phyloP scores from a whole-genome alignment of 768 basidiomycete species.

The Auricularia auricula-judae region DNA sequence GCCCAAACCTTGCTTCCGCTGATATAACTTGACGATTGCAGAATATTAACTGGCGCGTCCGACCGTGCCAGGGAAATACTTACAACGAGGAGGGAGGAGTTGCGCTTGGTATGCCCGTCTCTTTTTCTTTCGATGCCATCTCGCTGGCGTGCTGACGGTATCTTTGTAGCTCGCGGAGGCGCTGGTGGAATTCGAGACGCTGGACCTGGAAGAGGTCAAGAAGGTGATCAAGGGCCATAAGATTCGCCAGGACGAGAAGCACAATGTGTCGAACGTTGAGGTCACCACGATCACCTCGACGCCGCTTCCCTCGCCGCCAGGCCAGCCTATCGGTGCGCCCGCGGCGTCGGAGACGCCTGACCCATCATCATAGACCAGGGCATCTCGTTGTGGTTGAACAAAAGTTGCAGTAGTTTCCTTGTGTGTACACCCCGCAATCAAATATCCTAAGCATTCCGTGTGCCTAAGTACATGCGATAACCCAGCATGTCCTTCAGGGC shows the following conservation, averaged over 20 bases:
- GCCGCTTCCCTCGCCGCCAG: not conserved
- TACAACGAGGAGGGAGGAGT: conserved; percentile 55
- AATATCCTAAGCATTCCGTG: too few species aligned
- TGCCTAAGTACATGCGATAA: too few species aligned
- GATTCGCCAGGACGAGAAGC: conserved; percentile 59
- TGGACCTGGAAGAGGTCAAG: conserved; percentile 76
- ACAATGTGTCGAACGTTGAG: conserved; percentile 1
- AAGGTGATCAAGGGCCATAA: conserved; percentile 77
- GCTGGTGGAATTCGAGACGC: conserved; percentile 89
- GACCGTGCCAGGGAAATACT: conserved; percentile 53
- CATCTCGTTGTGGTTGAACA: too few species aligned
- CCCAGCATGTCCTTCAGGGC: too few species aligned
- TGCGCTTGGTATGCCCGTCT: conserved; percentile 50
- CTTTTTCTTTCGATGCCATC: conserved; percentile 5
- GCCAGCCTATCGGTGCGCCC: not conserved
- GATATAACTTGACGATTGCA: conserved; percentile 9
- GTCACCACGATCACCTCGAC: not conserved
- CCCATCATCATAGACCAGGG: too few species aligned
- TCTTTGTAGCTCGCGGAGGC: conserved; percentile 68
- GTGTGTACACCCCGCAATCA: too few species aligned
- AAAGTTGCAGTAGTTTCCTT: too few species aligned
- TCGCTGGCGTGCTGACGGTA: not conserved
- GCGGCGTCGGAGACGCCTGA: too few species aligned
- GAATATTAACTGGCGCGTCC: conserved; percentile 61
- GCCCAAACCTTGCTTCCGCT: conserved; percentile 3